Evolutionary conservation across 495 filamentous ascomycete species (phyloP).

Genomic region (Tuber aestivum): DNA sequence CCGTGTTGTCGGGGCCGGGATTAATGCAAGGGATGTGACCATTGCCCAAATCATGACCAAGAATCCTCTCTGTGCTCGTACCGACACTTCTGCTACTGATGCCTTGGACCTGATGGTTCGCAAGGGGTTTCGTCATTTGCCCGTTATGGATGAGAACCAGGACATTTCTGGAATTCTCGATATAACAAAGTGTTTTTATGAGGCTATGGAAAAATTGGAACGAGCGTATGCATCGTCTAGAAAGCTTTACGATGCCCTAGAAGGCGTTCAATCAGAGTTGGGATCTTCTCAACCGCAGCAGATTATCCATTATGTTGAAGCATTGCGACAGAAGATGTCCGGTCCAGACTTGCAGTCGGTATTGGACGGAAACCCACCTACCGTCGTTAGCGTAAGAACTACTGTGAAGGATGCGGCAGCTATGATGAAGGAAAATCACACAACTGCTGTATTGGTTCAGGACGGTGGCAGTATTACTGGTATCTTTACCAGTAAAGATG

Average conservation of each 20-base stretch:
- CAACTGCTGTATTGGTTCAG: conserved; percentile 91
- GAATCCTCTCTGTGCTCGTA: conserved; percentile 93
- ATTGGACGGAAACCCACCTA: conserved; percentile 81
- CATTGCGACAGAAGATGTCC: conserved; percentile 91
- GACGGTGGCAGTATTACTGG: conserved; percentile 96
- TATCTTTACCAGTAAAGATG: conserved; percentile 99
- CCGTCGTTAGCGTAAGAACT: conserved; percentile 89
- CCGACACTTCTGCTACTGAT: conserved; percentile 96
- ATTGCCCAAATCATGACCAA: conserved; percentile 99
- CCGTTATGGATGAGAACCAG: conserved; percentile 99
- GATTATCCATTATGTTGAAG: conserved; percentile 98
- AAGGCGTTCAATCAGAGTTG: conserved; percentile 97
- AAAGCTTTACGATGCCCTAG: conserved; percentile 92
- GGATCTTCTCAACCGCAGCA: conserved; percentile 95
- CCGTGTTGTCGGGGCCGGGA: conserved; percentile 86
- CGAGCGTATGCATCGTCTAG: conserved; percentile 92
- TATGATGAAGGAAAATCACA: conserved; percentile 97
- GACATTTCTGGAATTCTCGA: conserved; percentile 97
- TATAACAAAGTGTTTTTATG: conserved; percentile 99
- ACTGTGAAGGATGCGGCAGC: conserved; percentile 91
- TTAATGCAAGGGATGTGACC: conserved; percentile 81
- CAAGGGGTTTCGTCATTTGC: conserved; percentile 94
- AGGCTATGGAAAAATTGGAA: conserved; percentile 99
- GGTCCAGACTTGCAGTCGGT: conserved; percentile 94
- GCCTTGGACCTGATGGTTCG: conserved; percentile 95